Conservation (phyloP, 2,329 filamentous ascomycete species). For the Hawksworthiomyces lignivorus region DNA sequence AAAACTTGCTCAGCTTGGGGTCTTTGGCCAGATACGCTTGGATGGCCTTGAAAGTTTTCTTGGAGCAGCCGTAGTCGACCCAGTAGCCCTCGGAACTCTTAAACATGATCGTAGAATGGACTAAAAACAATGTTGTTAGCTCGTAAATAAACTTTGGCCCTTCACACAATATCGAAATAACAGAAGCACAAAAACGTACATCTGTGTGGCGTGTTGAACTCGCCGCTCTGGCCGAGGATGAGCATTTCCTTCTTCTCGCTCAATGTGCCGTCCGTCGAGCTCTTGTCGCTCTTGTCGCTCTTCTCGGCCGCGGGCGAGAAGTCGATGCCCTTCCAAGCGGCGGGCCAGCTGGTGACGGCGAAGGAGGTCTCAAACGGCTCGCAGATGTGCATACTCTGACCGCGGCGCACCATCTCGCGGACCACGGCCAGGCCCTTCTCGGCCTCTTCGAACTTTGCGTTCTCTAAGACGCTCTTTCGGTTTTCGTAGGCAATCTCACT, state of each 20-base stretch:
- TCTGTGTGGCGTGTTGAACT: neutral
- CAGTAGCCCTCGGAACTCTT: constrained; percentile 4
- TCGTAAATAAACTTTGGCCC: too few relatives aligned
- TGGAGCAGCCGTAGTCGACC: neutral
- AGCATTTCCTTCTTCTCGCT: neutral
- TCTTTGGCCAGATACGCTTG: constrained; percentile 1
- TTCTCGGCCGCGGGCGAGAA: constrained; percentile 3
- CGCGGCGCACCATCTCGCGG: constrained; percentile 8
- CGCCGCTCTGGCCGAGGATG: neutral
- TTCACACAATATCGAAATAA: neutral
- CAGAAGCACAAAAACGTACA: neutral
- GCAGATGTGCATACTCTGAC: constrained; percentile 5
- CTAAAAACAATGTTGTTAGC: neutral
- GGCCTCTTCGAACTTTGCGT: neutral
- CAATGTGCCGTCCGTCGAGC: too few relatives aligned
- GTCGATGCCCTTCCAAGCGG: constrained; percentile 6
- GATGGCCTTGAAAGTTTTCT: neutral
- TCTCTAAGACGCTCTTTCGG: neutral
- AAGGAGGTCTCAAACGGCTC: constrained; percentile 6
- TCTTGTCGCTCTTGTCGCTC: neutral
- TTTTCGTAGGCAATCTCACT: constrained; percentile 7
- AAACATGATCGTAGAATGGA: constrained; percentile 3
- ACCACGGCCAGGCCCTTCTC: constrained; percentile 1
- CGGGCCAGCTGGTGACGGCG: constrained; percentile 2
- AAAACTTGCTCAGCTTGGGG: constrained; percentile 2